Evolutionary conservation across 257 asterid species (phyloP), one percentile per base, ranked within the genome.

Genomic region (Nicotiana knightiana): DNA sequence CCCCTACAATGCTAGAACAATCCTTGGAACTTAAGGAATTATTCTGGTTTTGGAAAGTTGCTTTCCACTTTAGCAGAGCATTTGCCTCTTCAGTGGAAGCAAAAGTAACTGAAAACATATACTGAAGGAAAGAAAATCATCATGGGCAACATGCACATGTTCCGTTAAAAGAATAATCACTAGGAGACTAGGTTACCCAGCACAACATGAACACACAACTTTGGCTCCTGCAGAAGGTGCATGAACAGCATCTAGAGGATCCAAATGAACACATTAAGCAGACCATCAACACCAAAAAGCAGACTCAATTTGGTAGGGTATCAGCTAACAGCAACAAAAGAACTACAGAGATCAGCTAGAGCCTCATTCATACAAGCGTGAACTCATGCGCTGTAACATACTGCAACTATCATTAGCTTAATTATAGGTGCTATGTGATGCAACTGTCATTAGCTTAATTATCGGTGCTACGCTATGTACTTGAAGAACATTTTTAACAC

Each of bases 301-400:
- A 77, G 86, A 1, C 30, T 75, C 91, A 85, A 84, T 86, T 84
- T 88, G 86, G 73, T 88, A 51, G 67, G 85, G 82, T 82, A 84
- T 82, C 94, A 82, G 88, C 90, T 85, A 90, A 78, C 88, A 82
- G 86, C 89, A 63, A 83, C 86, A 87, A 88, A 83, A 82, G 82
- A 88, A 88, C 91, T 63, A 89, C 89, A 71, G 83, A 81, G 67
- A 81, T 76, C 81, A 35, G 88, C 85, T 79, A 86, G 46, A 88
- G 77, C 84, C 81, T 83, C 88, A 80, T 85, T 67, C 89, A 92
- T 75, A 91, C 88, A 89, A 88, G 83, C 83, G 86, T 90, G 83
- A 86, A 76, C 91, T 84, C 92, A 84, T 79, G 82, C 85, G 86
- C 96, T 88, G 93, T 85, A 81, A 88, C 85, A 85, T 68, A 86